Evolutionary conservation across 257 asterid species (phyloP).

Genomic region (Ligustrum vulgare): DNA sequence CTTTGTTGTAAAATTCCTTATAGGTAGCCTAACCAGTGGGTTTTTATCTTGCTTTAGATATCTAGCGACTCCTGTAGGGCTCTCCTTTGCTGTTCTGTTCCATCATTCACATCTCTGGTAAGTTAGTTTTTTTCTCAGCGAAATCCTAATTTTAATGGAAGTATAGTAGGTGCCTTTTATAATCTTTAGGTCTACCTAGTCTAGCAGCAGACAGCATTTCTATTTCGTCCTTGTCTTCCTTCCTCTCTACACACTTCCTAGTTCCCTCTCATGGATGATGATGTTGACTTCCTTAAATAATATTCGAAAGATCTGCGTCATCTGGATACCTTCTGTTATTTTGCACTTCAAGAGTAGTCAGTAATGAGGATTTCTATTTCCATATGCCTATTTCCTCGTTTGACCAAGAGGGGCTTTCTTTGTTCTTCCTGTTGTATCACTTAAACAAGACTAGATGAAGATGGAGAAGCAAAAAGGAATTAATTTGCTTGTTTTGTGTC

Average conservation of each 20-base stretch:
- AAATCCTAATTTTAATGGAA: slow-evolving; percentile 20
- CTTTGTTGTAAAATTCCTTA: slow-evolving; percentile 16
- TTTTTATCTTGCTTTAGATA: slow-evolving; percentile 83
- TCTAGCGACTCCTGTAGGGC: slow-evolving; percentile 76
- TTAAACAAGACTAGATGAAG: slow-evolving; percentile 87
- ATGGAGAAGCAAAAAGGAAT: slow-evolving; percentile 58
- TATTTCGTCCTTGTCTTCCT: slow-evolving; percentile 8
- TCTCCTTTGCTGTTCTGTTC: slow-evolving; percentile 62
- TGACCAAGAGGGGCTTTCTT: slow-evolving; percentile 48
- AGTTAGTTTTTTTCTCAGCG: slow-evolving; percentile 41
- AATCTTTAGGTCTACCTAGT: slow-evolving; percentile 20
- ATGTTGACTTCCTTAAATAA: slow-evolving; percentile 20
- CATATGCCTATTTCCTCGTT: slow-evolving; percentile 28
- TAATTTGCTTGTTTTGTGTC: slow-evolving; percentile 17
- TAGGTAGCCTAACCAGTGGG: slow-evolving; percentile 56
- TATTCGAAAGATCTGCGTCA: background rate
- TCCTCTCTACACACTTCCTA: slow-evolving; percentile 1
- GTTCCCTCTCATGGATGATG: background rate
- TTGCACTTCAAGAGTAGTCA: slow-evolving; percentile 22
- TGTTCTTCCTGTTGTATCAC: slow-evolving; percentile 71
- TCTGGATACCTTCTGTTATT: slow-evolving; percentile 5
- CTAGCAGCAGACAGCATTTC: slow-evolving; percentile 11
- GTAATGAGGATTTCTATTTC: slow-evolving; percentile 15
- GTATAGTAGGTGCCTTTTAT: slow-evolving; percentile 23
- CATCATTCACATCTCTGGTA: slow-evolving; percentile 60